Evolutionary conservation across 495 filamentous ascomycete species (phyloP).

Genomic region (Hypoxylon trugodes): DNA sequence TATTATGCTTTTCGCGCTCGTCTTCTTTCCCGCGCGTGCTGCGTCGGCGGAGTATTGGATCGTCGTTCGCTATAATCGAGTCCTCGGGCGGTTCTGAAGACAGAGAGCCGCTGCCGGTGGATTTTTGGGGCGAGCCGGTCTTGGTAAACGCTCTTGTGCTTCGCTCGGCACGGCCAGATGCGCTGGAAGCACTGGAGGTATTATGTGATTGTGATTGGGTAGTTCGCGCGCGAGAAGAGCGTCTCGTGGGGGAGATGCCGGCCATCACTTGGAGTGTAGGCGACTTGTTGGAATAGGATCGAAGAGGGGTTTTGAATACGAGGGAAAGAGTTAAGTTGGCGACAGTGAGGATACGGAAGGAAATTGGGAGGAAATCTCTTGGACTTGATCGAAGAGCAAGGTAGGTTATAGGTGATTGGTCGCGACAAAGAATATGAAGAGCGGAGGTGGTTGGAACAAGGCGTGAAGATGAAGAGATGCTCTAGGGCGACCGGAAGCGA

Average conservation of each 20-base stretch:
- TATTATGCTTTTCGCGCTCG: constrained; percentile 46
- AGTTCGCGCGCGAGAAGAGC: constrained; percentile 89
- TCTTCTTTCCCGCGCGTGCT: constrained; percentile 66
- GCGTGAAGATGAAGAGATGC: constrained; percentile 22
- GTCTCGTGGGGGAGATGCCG: constrained; percentile 72
- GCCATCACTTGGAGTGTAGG: constrained; percentile 56
- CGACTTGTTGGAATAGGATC: constrained; percentile 41
- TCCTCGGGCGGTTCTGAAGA: constrained; percentile 86
- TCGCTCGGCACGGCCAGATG: constrained; percentile 69
- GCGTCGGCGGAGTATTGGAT: constrained; percentile 62
- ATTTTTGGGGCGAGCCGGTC: constrained; percentile 74
- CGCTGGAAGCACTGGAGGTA: constrained; percentile 78
- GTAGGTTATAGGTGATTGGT: constrained; percentile 33
- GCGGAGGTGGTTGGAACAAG: constrained; percentile 35
- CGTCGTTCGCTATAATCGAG: constrained; percentile 50
- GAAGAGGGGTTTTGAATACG: constrained; percentile 10
- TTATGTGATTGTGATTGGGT: constrained; percentile 80
- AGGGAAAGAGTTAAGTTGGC: constrained; percentile 11
- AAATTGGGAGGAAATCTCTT: constrained; percentile 14
- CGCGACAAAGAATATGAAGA: constrained; percentile 34
- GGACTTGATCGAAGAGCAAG: constrained; percentile 9
- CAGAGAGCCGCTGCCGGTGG: constrained; percentile 72
- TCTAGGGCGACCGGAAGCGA: constrained; percentile 23
- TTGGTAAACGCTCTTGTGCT: constrained; percentile 76
- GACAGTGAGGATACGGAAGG: constrained; percentile 8